Percentiles rank a stretch among this genome's conserved stretches.
These are phyloP conservation scores for Ustilaginoidea virens DNA, from an alignment of 2,329 filamentous ascomycete genomes.

Conservation along the genomic window DNA sequence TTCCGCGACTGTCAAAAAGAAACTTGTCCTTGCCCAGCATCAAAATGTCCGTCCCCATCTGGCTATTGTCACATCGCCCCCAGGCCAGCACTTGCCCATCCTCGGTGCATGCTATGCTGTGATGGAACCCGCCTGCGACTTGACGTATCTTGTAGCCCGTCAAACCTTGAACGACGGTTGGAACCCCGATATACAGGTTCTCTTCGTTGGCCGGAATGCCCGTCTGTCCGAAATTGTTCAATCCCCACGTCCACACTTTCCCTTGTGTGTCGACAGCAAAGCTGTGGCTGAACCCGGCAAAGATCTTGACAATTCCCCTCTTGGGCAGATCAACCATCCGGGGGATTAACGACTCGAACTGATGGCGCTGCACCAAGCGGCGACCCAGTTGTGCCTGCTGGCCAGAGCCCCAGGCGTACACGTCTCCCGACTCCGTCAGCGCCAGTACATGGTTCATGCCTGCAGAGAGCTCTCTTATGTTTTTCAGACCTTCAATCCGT, in stretches of 20 bases:
- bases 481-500: conserved; percentile 37
- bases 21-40: conserved; percentile 3
- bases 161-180: conserved; percentile 28
- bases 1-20: conserved; percentile 4
- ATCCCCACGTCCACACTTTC: conserved; percentile 53
- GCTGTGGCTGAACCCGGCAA: conserved; percentile 50
- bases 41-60: conserved; percentile 9
- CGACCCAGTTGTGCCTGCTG: conserved; percentile 34
- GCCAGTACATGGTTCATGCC: conserved; percentile 54
- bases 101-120: conserved; percentile 26
- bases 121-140: conserved; percentile 30
- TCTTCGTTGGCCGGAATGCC: conserved; percentile 38
- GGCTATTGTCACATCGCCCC: conserved; percentile 27
- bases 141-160: conserved; percentile 35
- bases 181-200: conserved; percentile 27
- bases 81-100: conserved; percentile 27
- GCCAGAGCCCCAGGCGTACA: conserved; percentile 9
- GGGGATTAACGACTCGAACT: conserved; percentile 30
- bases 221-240: conserved; percentile 58
- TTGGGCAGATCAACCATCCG: conserved; percentile 12
- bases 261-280: conserved; percentile 51
- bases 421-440: conserved; percentile 35
- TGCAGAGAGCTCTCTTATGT: conserved; percentile 42
- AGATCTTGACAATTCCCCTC: conserved; percentile 21
- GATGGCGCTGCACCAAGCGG: conserved; percentile 33